phyloP scores from a whole-genome alignment of 164 flowering plant genomes.

The Chimonanthus praecox region DNA sequence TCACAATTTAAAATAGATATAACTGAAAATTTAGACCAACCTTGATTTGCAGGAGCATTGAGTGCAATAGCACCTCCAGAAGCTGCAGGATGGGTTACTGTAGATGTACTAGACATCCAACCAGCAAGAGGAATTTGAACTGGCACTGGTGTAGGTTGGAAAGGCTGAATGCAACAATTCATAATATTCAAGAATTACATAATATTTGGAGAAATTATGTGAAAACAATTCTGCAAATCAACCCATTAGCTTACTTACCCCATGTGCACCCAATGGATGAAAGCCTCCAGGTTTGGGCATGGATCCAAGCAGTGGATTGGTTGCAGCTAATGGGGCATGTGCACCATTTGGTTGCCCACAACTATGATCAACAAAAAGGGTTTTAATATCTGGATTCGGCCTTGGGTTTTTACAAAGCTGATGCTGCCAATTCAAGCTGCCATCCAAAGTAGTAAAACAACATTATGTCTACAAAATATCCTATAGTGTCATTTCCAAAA shows the following conservation, averaged over 20 bases:
- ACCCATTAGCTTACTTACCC: slow-evolving; percentile 16
- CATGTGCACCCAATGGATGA: slow-evolving; percentile 36
- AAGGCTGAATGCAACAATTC: slow-evolving; percentile 29
- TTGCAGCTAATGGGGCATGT: slow-evolving; percentile 40
- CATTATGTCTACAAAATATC: neutral
- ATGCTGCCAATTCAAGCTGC: slow-evolving; percentile 64
- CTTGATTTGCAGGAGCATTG: slow-evolving; percentile 28
- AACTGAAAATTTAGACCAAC: slow-evolving; percentile 20
- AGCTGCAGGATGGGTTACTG: slow-evolving; percentile 30
- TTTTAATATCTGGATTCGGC: slow-evolving; percentile 56
- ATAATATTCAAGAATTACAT: neutral
- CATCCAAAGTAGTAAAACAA: neutral
- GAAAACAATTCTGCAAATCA: neutral
- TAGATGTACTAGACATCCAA: slow-evolving; percentile 38
- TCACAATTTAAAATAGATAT: neutral
- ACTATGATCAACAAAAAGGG: slow-evolving; percentile 49
- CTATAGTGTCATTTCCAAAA: neutral
- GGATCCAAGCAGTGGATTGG: slow-evolving; percentile 30
- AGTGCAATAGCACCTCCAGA: slow-evolving; percentile 28
- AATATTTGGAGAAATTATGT: slow-evolving; percentile 5
- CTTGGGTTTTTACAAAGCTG: slow-evolving; percentile 52
- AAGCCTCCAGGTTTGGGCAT: slow-evolving; percentile 34
- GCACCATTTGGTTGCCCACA: slow-evolving; percentile 50
- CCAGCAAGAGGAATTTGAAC: slow-evolving; percentile 33
- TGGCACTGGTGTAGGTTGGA: slow-evolving; percentile 32